Evolutionary conservation across 2,329 filamentous ascomycete genomes (phyloP), one percentile per base, ranked within the genome.

Genomic region (Phoma herbarum): DNA sequence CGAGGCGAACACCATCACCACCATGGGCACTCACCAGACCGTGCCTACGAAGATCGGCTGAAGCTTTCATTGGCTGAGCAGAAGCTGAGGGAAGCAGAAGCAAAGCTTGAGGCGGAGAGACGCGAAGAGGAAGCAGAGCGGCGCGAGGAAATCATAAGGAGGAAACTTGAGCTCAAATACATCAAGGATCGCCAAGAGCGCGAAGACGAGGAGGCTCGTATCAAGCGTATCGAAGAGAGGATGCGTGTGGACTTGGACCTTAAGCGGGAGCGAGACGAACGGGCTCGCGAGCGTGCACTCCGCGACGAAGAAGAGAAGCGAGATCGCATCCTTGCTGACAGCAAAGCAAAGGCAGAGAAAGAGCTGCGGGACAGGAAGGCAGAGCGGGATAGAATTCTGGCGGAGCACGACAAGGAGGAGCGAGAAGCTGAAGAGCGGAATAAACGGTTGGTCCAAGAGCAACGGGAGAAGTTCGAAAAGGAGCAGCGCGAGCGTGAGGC

Each of bases 341-440:
- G 76, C 61, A 77, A 75, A 59, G 71, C 75, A 26, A 77, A 78
- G 53, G 70, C 78, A 47, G 78, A 78, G 52, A 74, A 75, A 54
- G 76, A 75, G 44, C 75, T 77, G 56, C 67, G 60, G n/a, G 69
- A 75, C 56, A 73, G 73, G 57, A 73, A 78, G 35, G 65, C 64
- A 25, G 62, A 67, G 44, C 53, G 57, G 16, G 60, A 63, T 5
- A 54, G 50, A 29, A 60, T 60, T n/a, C 37, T 62, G 18, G 49
- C 52, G 20, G 57, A 62, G 20, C 41, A 54, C 16, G 61, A 61
- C n/a, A 54, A 50, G 28, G 62, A 62, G 35, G 44, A 66, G 23
- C 10, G 62, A 2, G 63, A 66, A 33, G 60, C 60, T 25, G 71
- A 68, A 33, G 65, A 65, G 35, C 64, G 70, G 35, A 60, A 64